phyloP scores from a whole-genome alignment of 192 early-diverging fungal species.

The Podila horticola region DNA sequence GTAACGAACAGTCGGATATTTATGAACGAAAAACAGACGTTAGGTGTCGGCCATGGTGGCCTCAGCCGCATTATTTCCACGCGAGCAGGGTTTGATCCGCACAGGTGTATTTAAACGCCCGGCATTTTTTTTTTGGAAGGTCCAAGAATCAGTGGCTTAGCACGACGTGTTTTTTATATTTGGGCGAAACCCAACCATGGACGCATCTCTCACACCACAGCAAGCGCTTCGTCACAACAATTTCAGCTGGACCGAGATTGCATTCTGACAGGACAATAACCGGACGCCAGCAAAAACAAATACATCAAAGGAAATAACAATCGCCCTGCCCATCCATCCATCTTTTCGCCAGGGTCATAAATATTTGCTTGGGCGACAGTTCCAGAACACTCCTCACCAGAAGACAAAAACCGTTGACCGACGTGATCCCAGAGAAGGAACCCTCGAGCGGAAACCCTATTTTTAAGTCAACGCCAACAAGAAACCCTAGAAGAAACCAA shows the following conservation, averaged over 20 bases:
- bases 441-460: neutral
- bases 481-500: neutral
- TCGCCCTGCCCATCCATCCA: neutral
- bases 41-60: too few species aligned
- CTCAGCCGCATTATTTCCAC: too few species aligned
- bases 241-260: neutral
- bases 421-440: too few species aligned
- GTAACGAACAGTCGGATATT: too few species aligned
- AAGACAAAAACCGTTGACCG: too few species aligned
- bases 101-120: too few species aligned
- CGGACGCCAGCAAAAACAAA: neutral
- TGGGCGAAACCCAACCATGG: neutral
- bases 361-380: neutral
- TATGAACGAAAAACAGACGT: too few species aligned
- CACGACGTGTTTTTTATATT: neutral
- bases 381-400: too few species aligned
- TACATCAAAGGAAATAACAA: neutral
- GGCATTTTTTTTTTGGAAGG: too few species aligned
- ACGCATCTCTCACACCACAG: neutral
- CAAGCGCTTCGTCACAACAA: neutral
- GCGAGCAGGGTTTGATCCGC: too few species aligned
- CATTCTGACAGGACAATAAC: neutral
- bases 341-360: neutral
- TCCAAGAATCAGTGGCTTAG: neutral
- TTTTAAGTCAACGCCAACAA: neutral